Evolutionary conservation across 805 yeast genomes (phyloP), one percentile per base, ranked within the genome.

Genomic region (Candida andamanensis): DNA sequence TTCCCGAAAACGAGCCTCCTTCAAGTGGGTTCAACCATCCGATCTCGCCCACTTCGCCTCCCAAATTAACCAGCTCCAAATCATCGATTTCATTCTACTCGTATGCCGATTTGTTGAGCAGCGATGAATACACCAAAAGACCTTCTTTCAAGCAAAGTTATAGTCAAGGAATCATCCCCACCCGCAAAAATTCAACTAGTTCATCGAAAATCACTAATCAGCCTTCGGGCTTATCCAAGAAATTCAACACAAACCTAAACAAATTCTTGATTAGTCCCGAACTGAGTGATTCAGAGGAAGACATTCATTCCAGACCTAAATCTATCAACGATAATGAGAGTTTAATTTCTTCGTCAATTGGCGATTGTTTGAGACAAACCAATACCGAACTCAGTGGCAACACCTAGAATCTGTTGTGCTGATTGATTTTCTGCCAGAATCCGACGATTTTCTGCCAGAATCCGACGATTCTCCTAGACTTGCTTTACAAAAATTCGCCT

Each of bases 21-120:
- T 14, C 14, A 14, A 30, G 17, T 17, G 26, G 29, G 16, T 16
- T 21, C 10, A 36, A 36, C 15, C 40, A 35, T 26, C 42, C 43
- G 17, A 30, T 35, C 6, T 50, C 58, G 7, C 67, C 67, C 13
- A 32, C 54, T 15, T 54, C 64, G n/a, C 69, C 73, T 6, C 67
- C 69, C 12, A 58, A 58, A 30, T 57, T 67, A 19, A 51, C 58
- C 16, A 42, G 49, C 28, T 55, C 66, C 9, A 54, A 54, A 27
- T 60, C 67, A 4, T 50, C 64, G 2, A 56, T 69, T 14, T 64
- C 70, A 23, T 84, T 84, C 51, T 80, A 76, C 49, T 79, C 87
- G 2, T 85, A 81, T 54, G 94, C 90, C 3, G 95, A 85, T 46
- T 72, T 85, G 74, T 69, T 82, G 39, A 73, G 67, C 41, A 77